These are phyloP conservation scores for Allomyces macrogynus DNA, from an alignment of 192 early-diverging fungal genomes.

Conservation along the genomic window DNA sequence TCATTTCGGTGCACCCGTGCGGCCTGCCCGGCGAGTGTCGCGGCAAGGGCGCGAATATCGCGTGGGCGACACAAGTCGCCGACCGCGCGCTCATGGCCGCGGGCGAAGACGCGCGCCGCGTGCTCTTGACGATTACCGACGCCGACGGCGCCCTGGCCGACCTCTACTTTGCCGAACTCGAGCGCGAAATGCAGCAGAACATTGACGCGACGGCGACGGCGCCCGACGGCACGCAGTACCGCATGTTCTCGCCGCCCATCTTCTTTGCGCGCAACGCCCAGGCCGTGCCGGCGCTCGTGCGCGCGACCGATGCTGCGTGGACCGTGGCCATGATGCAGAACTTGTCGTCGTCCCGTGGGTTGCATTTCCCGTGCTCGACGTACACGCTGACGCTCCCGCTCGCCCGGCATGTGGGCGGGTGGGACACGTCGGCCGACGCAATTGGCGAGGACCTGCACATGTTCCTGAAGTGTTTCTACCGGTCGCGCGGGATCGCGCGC, in stretches of 20 bases:
- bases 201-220: conserved; percentile 15
- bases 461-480: conserved; percentile 61
- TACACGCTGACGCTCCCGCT: conserved; percentile 56
- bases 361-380: conserved; percentile 54
- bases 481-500: conserved; percentile 40
- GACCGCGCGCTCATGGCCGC: conserved; percentile 8
- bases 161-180: conserved; percentile 34
- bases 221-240: conserved; percentile 21
- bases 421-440: conserved; percentile 57
- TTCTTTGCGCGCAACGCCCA: conserved; percentile 38
- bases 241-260: conserved; percentile 23
- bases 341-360: conserved; percentile 29
- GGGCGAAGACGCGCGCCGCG: conserved; percentile 22
- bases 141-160: conserved; percentile 54
- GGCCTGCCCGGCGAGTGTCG: conserved; percentile 44
- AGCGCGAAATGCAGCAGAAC: conserved; percentile 1
- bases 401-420: conserved; percentile 44
- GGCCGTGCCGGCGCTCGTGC: conserved; percentile 46
- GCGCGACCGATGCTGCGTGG: conserved; percentile 55
- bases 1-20: conserved; percentile 44
- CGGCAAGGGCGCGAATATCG: conserved; percentile 52
- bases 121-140: conserved; percentile 51
- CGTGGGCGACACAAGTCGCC: conserved; percentile 32
- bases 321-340: conserved; percentile 53
- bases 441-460: conserved; percentile 70